phyloP scores from a whole-genome alignment of 805 yeast species.

The Yarrowia sp. region DNA sequence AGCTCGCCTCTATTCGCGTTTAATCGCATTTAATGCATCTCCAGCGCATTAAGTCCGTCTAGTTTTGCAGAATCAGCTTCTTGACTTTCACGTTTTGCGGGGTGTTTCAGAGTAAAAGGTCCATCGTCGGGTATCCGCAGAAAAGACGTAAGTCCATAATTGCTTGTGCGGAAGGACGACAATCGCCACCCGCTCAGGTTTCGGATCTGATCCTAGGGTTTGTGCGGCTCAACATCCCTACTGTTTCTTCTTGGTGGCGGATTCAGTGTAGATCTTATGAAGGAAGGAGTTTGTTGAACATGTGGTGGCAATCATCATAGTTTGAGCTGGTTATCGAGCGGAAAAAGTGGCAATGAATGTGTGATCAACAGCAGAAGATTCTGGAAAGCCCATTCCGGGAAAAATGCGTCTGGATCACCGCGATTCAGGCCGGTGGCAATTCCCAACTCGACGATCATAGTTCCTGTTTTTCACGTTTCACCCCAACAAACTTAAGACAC shows the following conservation, averaged over 20 bases:
- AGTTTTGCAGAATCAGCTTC: neutral
- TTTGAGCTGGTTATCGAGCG: too few species aligned
- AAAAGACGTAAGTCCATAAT: neutral
- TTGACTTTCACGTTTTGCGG: neutral
- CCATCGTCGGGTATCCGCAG: neutral
- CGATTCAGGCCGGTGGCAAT: too few species aligned
- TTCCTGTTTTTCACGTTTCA: constrained; percentile 9
- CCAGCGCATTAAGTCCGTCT: neutral
- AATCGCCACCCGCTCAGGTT: neutral
- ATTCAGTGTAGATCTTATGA: neutral
- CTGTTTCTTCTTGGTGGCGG: neutral
- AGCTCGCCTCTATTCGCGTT: too few species aligned
- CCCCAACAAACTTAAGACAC: constrained; percentile 9
- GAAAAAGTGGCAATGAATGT: too few species aligned
- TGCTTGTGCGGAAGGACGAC: neutral
- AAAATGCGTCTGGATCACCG: too few species aligned
- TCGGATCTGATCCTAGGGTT: neutral
- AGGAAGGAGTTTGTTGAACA: neutral
- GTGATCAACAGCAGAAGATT: too few species aligned
- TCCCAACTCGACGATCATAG: neutral
- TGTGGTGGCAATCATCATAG: too few species aligned
- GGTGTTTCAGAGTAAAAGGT: neutral
- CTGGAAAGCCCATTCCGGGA: too few species aligned
- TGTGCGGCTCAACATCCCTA: neutral
- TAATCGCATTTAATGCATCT: too few species aligned